phyloP scores from a whole-genome alignment of 495 filamentous ascomycete species.

The Penicillium ucsense region DNA sequence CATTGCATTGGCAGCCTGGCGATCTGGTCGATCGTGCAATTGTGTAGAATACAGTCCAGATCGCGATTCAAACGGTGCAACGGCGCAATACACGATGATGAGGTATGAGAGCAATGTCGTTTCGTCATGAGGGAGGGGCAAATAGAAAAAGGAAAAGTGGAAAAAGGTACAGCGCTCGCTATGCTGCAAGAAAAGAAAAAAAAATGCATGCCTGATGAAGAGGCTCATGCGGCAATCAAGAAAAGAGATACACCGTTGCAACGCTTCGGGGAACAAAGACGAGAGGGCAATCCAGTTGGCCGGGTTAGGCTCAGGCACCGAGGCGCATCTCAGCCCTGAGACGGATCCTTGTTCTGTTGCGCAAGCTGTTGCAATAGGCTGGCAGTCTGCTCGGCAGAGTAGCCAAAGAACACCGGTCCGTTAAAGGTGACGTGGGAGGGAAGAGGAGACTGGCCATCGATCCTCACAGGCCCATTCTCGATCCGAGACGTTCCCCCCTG shows the following conservation, averaged over 20 bases:
- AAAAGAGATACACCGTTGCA: background rate
- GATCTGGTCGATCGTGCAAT: too few species aligned
- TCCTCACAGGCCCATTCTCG: slow-evolving; percentile 6
- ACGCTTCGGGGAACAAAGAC: background rate
- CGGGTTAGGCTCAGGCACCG: background rate
- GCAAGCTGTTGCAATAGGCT: slow-evolving; percentile 52
- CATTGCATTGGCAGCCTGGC: too few species aligned
- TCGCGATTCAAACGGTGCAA: too few species aligned
- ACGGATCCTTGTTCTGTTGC: background rate
- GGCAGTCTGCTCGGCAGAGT: slow-evolving; percentile 69
- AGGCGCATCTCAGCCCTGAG: too few species aligned
- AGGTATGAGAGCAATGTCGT: too few species aligned
- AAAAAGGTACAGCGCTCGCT: slow-evolving; percentile 1
- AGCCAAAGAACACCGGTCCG: slow-evolving; percentile 84
- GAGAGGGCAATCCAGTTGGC: background rate
- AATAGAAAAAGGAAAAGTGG: background rate
- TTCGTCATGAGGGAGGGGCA: background rate
- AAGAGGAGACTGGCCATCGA: slow-evolving; percentile 1
- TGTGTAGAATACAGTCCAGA: too few species aligned
- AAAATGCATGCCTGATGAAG: background rate
- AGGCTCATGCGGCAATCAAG: background rate
- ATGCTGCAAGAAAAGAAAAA: slow-evolving; percentile 1
- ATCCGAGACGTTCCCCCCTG: slow-evolving; percentile 2
- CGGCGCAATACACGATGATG: too few species aligned
- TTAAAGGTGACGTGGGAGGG: slow-evolving; percentile 65